phyloP scores from a whole-genome alignment of 257 asterid species.

The Forsythia viridissima region DNA sequence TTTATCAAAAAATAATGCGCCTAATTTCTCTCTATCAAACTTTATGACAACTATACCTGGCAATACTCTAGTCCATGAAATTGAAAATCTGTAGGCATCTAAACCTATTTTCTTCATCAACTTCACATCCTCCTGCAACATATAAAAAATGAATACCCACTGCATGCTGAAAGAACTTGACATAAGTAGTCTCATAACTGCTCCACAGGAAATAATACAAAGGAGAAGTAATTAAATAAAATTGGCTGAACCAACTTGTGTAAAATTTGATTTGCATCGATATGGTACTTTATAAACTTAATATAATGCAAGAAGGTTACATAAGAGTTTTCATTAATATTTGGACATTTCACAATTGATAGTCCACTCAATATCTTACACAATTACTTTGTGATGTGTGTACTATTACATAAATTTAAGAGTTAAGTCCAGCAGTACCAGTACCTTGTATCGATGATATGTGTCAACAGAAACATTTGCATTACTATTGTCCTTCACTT shows the following conservation, averaged over 20 bases:
- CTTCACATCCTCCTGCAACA: conserved; percentile 34
- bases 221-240: not conserved
- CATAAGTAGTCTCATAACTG: not conserved
- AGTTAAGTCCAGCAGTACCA: conserved; percentile 15
- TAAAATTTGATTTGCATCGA: not conserved
- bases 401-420: not conserved
- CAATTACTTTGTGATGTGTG: not conserved
- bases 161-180: not conserved
- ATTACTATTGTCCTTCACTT: conserved; percentile 27
- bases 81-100: conserved; percentile 34
- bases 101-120: conserved; percentile 30
- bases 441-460: conserved; percentile 37
- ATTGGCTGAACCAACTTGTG: not conserved
- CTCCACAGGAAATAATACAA: not conserved
- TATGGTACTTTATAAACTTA: not conserved
- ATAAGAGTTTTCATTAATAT: not conserved
- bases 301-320: not conserved
- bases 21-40: not conserved
- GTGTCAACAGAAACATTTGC: conserved; percentile 37
- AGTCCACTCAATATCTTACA: not conserved
- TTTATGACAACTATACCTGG: conserved; percentile 30
- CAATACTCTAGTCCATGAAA: conserved; percentile 41
- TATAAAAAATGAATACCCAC: not conserved
- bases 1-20: not conserved
- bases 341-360: not conserved